Conservation (phyloP, 2,329 filamentous ascomycete species). For the Teratosphaeria nubilosa region DNA sequence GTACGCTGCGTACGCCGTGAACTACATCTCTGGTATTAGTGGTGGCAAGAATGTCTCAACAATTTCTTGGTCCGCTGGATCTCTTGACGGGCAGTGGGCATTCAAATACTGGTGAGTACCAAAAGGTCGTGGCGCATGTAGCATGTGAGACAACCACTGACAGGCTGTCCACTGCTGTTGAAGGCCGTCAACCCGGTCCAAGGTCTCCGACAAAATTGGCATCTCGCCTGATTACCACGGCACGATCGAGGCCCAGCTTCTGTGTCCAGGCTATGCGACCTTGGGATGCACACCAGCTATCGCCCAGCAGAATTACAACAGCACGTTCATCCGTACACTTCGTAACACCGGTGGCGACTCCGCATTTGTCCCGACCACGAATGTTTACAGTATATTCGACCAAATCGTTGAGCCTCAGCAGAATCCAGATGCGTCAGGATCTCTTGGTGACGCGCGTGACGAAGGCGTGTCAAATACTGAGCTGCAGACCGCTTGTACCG, state of each 20-base stretch:
- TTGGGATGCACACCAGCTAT: slow-evolving; percentile 29
- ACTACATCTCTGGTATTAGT: slow-evolving; percentile 40
- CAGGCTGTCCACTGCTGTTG: too few species aligned
- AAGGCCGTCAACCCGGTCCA: slow-evolving; percentile 34
- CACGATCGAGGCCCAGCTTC: slow-evolving; percentile 29
- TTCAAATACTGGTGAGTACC: slow-evolving; percentile 41
- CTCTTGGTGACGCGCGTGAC: slow-evolving; percentile 29
- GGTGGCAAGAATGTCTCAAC: slow-evolving; percentile 31
- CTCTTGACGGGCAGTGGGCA: slow-evolving; percentile 45
- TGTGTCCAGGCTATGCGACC: slow-evolving; percentile 19
- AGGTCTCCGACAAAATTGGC: slow-evolving; percentile 40
- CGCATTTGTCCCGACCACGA: slow-evolving; percentile 47
- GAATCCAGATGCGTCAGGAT: slow-evolving; percentile 38
- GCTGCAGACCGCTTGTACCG: slow-evolving; percentile 35
- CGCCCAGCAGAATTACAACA: slow-evolving; percentile 39
- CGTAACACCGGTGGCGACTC: slow-evolving; percentile 38
- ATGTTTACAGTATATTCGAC: slow-evolving; percentile 41
- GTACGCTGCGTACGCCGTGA: slow-evolving; percentile 47
- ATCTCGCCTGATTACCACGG: slow-evolving; percentile 45
- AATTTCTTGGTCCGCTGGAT: slow-evolving; percentile 47
- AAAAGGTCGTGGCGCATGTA: too few species aligned
- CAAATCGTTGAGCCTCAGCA: slow-evolving; percentile 43
- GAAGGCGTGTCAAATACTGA: slow-evolving; percentile 43
- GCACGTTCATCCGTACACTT: slow-evolving; percentile 34
- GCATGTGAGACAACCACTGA: too few species aligned